phyloP scores from a whole-genome alignment of 306 rosid genomes.

The Cicer judaicum region DNA sequence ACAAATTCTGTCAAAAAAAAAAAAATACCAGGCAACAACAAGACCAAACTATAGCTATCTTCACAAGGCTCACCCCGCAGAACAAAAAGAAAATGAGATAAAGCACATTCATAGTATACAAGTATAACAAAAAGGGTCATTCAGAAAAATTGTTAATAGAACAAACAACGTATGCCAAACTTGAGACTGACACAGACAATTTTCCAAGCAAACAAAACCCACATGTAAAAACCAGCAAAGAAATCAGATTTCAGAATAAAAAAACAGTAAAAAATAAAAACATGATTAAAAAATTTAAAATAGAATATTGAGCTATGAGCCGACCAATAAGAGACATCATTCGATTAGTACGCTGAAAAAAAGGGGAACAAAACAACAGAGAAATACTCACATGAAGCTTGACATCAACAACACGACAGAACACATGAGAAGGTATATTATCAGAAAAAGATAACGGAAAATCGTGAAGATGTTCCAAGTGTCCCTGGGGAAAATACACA shows the following conservation, averaged over 20 bases:
- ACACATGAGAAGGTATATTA: constrained; percentile 73
- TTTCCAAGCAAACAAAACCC: constrained; percentile 41
- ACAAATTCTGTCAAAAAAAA: neutral
- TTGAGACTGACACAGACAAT: neutral
- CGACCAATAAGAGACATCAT: constrained; percentile 42
- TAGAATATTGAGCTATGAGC: neutral
- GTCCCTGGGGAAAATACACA: constrained; percentile 88
- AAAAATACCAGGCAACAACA: constrained; percentile 1
- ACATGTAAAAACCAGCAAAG: neutral
- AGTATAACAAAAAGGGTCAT: neutral
- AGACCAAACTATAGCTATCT: neutral
- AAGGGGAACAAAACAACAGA: neutral
- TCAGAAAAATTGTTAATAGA: neutral
- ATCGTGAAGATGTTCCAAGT: constrained; percentile 68
- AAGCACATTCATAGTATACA: neutral
- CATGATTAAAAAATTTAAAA: neutral
- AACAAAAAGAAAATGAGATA: constrained; percentile 3
- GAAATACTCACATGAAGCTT: constrained; percentile 70
- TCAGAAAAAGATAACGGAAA: constrained; percentile 52
- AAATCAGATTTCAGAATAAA: constrained; percentile 14
- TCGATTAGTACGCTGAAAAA: constrained; percentile 5
- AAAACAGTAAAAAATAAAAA: neutral
- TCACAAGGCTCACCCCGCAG: neutral
- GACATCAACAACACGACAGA: constrained; percentile 86
- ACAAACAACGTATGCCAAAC: neutral